These are phyloP conservation scores for Plantago lanceolata DNA, from an alignment of 305 asterid species.

Conservation along the genomic window DNA sequence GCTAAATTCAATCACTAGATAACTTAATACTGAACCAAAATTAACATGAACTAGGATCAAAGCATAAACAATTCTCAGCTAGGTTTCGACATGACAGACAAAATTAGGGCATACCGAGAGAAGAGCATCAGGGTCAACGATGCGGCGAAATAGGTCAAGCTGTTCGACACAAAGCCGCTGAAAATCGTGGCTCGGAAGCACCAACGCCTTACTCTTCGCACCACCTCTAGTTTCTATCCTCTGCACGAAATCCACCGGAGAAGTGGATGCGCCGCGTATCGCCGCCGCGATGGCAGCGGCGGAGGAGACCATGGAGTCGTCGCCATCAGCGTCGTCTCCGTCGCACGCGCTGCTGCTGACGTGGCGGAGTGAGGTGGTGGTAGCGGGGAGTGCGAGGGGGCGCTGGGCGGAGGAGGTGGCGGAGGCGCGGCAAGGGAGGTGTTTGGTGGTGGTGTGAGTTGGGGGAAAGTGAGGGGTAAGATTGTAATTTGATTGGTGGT, in stretches of 20 bases:
- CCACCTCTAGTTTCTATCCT: constrained; percentile 50
- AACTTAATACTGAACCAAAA: too few relatives aligned
- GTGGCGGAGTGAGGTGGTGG: constrained; percentile 47
- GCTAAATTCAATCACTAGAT: too few relatives aligned
- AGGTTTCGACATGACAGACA: too few relatives aligned
- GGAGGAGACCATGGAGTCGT: constrained; percentile 48
- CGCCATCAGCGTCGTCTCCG: constrained; percentile 19
- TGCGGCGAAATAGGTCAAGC: constrained; percentile 79
- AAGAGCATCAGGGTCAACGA: constrained; percentile 62
- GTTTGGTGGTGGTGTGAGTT: constrained; percentile 27
- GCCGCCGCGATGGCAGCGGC: constrained; percentile 75
- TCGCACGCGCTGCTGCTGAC: constrained; percentile 45
- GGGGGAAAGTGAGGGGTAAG: constrained; percentile 31
- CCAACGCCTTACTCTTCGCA: constrained; percentile 44
- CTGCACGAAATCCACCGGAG: constrained; percentile 83
- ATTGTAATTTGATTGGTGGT: constrained; percentile 27
- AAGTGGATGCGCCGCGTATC: constrained; percentile 66
- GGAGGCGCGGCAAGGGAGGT: constrained; percentile 37
- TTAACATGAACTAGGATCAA: too few relatives aligned
- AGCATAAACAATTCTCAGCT: too few relatives aligned
- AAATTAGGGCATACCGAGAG: constrained; percentile 47
- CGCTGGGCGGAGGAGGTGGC: constrained; percentile 42
- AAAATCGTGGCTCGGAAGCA: constrained; percentile 83
- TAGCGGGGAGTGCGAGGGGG: constrained; percentile 33
- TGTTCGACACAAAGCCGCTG: constrained; percentile 80